Conservation (phyloP, 1,284 basidiomycete species). For the Thelephora terrestris region DNA sequence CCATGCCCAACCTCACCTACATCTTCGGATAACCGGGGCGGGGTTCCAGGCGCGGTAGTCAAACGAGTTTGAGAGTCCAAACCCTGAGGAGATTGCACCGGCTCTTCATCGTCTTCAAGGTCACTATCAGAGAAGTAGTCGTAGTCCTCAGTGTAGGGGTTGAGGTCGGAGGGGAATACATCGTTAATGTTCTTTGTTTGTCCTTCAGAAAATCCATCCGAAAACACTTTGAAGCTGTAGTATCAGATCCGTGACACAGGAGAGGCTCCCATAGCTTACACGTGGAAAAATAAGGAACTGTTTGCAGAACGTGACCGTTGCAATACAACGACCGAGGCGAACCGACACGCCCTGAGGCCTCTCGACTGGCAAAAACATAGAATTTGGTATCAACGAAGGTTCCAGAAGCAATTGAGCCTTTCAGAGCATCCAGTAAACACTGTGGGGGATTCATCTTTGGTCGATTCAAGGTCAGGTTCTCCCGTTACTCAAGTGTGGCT, state of each 20-base stretch:
- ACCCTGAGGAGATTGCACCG: background rate
- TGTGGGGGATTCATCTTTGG: too few relatives aligned
- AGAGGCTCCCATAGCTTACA: too few relatives aligned
- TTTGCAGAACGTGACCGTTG: background rate
- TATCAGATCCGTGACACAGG: too few relatives aligned
- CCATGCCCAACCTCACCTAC: too few relatives aligned
- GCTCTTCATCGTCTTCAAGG: background rate
- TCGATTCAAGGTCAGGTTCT: too few relatives aligned
- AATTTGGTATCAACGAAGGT: background rate
- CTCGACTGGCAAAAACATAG: background rate
- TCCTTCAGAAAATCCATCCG: background rate
- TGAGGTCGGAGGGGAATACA: background rate
- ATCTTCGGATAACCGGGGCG: too few relatives aligned
- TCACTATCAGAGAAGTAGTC: background rate
- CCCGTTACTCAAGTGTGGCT: too few relatives aligned
- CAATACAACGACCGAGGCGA: background rate
- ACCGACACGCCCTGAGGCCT: background rate
- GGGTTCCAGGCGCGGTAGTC: too few relatives aligned
- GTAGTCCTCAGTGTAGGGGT: background rate
- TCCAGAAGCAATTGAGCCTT: background rate
- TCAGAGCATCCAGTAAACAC: background rate
- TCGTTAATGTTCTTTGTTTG: background rate
- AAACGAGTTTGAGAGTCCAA: background rate
- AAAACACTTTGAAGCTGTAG: too few relatives aligned
- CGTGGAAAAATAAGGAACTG: background rate